Evolutionary conservation across 1,284 basidiomycete species (phyloP), one percentile per base, ranked within the genome.

Genomic region (Cryptococcus sp.): DNA sequence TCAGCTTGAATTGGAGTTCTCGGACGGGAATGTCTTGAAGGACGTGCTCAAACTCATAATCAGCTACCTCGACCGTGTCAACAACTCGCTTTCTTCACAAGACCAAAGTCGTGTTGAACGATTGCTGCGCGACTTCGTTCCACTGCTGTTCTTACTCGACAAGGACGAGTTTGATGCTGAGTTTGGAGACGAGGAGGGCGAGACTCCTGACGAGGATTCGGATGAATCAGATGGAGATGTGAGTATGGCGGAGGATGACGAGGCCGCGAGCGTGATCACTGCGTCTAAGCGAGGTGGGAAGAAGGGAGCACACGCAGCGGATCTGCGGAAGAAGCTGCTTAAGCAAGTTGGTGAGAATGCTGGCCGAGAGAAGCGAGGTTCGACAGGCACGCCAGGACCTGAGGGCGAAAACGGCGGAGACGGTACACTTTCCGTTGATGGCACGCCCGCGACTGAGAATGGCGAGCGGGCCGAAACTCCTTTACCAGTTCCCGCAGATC

Each of bases 21-120:
- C 85, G 61, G 92, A 98, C 76, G 85, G 85, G 25, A 83, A 84
- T 19, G 89, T 95, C 48, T 79, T 99, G 68, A 87, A 90, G 63
- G 95, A 99, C 75, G 84, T 88, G 15, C 83, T 96, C 74, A 93
- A 93, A 82, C 84, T 99, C 73, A 85, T 94, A 57, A 89, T 91
- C 74, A 87, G 88, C 43, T 97, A 91, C 81, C 83, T 98, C 66
- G 93, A 97, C 70, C 90, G 90, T 67, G 87, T 88, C 50, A 85
- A 85, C 65, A 84, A 84, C 15, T 84, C 86, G 57, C 90, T 93
- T 73, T 88, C 86, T 62, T 79, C 84, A 7, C 81, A 83, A 55
- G 95, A 98, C 78, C 86, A 92, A 50, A 85, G 90, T 55, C 83
- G 85, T 49, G 87, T 97, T 55, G 94, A 97, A 76, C 83, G 83